Base-by-base conservation (phyloP, 768 basidiomycete species). In the Xerocomellus amylosporus region DNA sequence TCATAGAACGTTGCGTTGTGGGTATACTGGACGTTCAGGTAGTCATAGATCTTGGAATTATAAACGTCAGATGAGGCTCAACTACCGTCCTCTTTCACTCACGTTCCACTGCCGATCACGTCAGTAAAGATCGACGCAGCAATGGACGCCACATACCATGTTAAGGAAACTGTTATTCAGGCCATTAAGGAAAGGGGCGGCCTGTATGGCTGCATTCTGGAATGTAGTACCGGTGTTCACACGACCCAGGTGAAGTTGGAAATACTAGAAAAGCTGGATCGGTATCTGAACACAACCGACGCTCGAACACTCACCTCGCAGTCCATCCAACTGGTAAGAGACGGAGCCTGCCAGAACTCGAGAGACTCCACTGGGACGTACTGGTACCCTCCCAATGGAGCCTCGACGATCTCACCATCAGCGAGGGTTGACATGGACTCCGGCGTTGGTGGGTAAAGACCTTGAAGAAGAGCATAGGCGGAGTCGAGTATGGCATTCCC, bases 301-400 rank as follows among this genome's bases (percentile, higher is more conserved):
- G 30, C 15, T 30, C 43, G 40, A 46, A 20, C 8, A 30, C 47
- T 58, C 58, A 82, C 80, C 7, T 77, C 71, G 68, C 84, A 85
- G 17, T 78, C 74, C 38, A 82, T 84, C 88, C 88, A 93, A 58
- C 85, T 85, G 71, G 93, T 90, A 52, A 93, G 75, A 31, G 86
- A 86, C 24, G 24, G 24, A 24, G 24, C 24, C 24, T 24, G 24
- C 24, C 24, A 24, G 24, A 24, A 24, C 24, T 91, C 89, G 38
- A 93, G 84, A 26, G 70, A 70, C 36, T 68, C 59, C 14, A 70
- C 69, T 39, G 90, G 88, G 42, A 94, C 77, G 63, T 93, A 94
- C 72, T 92, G 90, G 67, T 93, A 93, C 1, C 89, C 89, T 19
- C 84, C 83, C n/a, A 93, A 77, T 20, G 93, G 90, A 0, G 86